Percentiles rank a stretch among this genome's conserved stretches.
These are phyloP conservation scores for Talaromyces sp. DNA, from an alignment of 2,329 filamentous ascomycete species.

Conservation along the genomic window DNA sequence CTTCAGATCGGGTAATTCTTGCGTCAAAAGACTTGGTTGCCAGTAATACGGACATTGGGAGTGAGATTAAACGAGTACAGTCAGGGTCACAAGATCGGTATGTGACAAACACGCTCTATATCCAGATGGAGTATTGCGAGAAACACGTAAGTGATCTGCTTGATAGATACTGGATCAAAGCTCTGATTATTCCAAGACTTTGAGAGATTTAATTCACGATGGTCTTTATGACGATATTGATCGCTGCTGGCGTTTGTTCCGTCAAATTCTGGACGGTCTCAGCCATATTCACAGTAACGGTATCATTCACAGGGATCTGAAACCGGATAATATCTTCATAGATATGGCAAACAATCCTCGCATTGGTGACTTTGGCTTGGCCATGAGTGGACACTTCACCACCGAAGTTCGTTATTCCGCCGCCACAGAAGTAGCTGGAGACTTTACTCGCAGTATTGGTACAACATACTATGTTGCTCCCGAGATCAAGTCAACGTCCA, in stretches of 20 bases:
- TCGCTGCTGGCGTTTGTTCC: conserved; percentile 84
- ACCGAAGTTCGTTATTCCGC: conserved; percentile 39
- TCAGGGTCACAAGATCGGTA: conserved; percentile 51
- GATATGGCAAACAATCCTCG: conserved; percentile 86
- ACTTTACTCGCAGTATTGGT: conserved; percentile 56
- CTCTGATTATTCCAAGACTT: conserved; percentile 52
- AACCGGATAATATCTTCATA: conserved; percentile 97
- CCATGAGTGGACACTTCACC: conserved; percentile 72
- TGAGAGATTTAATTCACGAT: conserved; percentile 80
- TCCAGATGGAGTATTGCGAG: conserved; percentile 99
- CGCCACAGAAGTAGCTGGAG: conserved; percentile 33
- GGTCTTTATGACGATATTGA: conserved; percentile 69
- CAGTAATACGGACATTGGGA: conserved; percentile 27
- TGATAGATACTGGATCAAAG: conserved; percentile 1
- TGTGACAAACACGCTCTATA: conserved; percentile 77
- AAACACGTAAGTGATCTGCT: conserved; percentile 60
- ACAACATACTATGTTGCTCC: conserved; percentile 93
- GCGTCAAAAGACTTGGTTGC: conserved; percentile 24
- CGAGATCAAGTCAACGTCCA: conserved; percentile 73
- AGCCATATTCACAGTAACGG: conserved; percentile 84
- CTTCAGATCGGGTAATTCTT: conserved; percentile 31
- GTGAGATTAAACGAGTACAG: conserved; percentile 40
- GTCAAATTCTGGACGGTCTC: conserved; percentile 85
- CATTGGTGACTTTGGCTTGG: conserved; percentile 94
- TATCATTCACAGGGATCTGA: conserved; percentile 93